A percentile compares a stretch with the other conserved stretches of the same genome.
Conservation (phyloP, 352 stramenopile genomes). For the Bremia lactucae region DNA sequence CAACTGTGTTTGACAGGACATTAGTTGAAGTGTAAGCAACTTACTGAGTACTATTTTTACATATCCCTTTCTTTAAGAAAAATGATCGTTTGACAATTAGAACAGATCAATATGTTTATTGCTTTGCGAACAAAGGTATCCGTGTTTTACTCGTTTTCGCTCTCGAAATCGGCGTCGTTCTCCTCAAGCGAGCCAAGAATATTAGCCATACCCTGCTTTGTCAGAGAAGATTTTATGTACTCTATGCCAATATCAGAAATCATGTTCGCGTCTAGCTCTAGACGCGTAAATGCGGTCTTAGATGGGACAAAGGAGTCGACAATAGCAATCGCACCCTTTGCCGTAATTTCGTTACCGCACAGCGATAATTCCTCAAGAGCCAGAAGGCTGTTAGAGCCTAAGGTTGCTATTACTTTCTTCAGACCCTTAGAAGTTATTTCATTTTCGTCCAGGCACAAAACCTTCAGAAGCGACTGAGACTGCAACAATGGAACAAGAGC, state of each 20-base stretch:
- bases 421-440: slow-evolving; percentile 83
- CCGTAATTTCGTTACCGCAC: slow-evolving; percentile 85
- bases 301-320: slow-evolving; percentile 40
- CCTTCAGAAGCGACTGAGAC: slow-evolving; percentile 43
- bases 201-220: slow-evolving; percentile 37
- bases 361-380: slow-evolving; percentile 71
- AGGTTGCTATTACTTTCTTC: slow-evolving; percentile 49
- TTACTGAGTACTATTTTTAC: no score
- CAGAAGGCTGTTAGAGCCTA: slow-evolving; percentile 39
- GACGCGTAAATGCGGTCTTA: slow-evolving; percentile 37
- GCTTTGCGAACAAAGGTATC: no score
- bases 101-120: no score
- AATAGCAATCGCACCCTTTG: slow-evolving; percentile 72
- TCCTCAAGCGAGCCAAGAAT: slow-evolving; percentile 68
- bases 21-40: no score
- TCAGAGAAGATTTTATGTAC: slow-evolving; percentile 38
- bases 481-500: slow-evolving; percentile 35
- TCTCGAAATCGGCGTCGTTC: slow-evolving; percentile 74
- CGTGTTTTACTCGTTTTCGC: slow-evolving; percentile 22
- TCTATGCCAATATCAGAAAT: slow-evolving; percentile 57
- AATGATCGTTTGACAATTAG: no score
- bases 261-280: slow-evolving; percentile 77
- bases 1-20: no score
- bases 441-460: slow-evolving; percentile 89
- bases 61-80: no score